Evolutionary conservation across 2,329 filamentous ascomycete species (phyloP).

Genomic region (Phyllosticta capitalensis): DNA sequence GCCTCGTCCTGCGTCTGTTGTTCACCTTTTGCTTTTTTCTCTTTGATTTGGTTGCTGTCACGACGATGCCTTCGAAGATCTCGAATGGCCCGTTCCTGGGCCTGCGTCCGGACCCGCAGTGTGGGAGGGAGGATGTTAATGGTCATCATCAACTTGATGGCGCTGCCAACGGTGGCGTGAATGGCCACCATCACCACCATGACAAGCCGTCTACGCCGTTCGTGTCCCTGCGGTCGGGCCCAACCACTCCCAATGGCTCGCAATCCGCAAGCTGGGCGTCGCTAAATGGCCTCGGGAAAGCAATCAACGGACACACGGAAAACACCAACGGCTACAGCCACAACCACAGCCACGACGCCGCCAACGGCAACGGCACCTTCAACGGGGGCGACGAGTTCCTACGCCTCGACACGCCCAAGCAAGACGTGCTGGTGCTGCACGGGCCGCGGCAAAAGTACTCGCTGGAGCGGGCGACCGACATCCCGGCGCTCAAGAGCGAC

Average conservation of each 20-base stretch:
- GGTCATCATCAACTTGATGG: neutral
- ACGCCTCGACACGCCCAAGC: constrained; percentile 14
- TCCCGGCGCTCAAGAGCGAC: constrained; percentile 5
- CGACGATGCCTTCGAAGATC: constrained; percentile 6
- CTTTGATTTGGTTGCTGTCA: too few species aligned
- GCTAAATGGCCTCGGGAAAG: neutral
- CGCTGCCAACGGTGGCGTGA: neutral
- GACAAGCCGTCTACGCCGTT: neutral
- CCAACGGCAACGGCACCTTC: neutral
- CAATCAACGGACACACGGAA: neutral
- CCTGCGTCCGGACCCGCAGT: constrained; percentile 1
- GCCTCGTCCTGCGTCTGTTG: neutral
- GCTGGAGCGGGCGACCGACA: neutral
- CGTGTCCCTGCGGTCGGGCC: neutral
- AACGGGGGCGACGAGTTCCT: constrained; percentile 7
- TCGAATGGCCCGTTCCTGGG: constrained; percentile 4
- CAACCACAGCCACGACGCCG: neutral
- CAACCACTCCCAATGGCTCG: neutral
- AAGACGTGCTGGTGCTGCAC: constrained; percentile 4
- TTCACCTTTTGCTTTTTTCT: neutral
- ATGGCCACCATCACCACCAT: neutral
- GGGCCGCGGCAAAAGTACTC: constrained; percentile 4
- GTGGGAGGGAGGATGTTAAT: neutral
- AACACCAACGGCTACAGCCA: neutral
- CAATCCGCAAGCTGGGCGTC: neutral